A percentile compares a stretch with the other conserved stretches of the same genome.
Evolutionary conservation across 768 basidiomycete species (phyloP).

Genomic region (Collybiopsis luxurians): DNA sequence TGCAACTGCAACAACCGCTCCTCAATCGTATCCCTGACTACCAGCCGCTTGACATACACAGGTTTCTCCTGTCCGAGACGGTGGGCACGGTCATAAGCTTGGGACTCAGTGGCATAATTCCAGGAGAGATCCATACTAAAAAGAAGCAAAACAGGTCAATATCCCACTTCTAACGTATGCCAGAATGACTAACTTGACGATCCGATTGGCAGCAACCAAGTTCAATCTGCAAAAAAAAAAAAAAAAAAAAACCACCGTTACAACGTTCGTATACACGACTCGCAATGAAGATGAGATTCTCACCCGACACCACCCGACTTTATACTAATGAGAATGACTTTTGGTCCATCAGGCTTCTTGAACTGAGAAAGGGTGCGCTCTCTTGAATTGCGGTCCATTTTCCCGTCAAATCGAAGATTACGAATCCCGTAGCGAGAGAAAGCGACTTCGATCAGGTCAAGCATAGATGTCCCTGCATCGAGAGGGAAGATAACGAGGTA

Average conservation of each 20-base stretch:
- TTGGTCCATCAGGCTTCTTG: constrained; percentile 54
- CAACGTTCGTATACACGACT: neutral
- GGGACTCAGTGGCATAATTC: constrained; percentile 71
- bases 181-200: constrained; percentile 51
- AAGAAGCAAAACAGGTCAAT: neutral
- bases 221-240: constrained; percentile 38
- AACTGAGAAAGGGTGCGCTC: constrained; percentile 51
- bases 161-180: neutral
- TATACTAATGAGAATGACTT: constrained; percentile 64
- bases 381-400: constrained; percentile 53
- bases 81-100: constrained; percentile 66
- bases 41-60: constrained; percentile 65
- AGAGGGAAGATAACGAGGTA: neutral
- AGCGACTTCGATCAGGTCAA: constrained; percentile 60
- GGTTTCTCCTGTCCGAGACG: constrained; percentile 69
- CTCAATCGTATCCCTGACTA: constrained; percentile 70
- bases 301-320: constrained; percentile 69
- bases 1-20: constrained; percentile 77
- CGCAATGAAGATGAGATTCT: neutral
- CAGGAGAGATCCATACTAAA: constrained; percentile 68
- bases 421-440: constrained; percentile 58
- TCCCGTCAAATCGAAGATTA: constrained; percentile 64
- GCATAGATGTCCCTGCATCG: constrained; percentile 67
- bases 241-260: too few relatives aligned
- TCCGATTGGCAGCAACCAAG: constrained; percentile 64